A percentile compares a stretch with the other conserved stretches of the same genome.
phyloP scores from a whole-genome alignment of 176 grass and related monocot species.

The Musa troglodytarum region DNA sequence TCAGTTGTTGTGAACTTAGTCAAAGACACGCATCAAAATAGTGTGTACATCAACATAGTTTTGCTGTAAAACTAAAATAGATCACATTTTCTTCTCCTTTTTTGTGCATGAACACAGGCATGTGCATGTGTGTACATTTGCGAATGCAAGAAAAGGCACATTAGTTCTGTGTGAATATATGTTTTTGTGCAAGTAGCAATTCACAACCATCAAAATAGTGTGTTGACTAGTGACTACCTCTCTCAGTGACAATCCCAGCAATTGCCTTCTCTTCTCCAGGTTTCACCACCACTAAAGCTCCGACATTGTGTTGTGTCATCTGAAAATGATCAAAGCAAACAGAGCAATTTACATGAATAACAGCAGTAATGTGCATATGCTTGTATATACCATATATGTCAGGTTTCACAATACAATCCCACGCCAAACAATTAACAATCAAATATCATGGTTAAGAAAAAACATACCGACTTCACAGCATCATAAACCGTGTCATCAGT shows the following conservation, averaged over 20 bases:
- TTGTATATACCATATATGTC: too few relatives aligned
- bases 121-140: not conserved
- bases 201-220: not conserved
- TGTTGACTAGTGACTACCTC: conserved; percentile 41
- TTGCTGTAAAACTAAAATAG: too few relatives aligned
- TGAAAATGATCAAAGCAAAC: conserved; percentile 6
- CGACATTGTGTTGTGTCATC: conserved; percentile 99
- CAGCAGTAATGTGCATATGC: too few relatives aligned
- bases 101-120: not conserved
- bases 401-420: too few relatives aligned
- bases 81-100: too few relatives aligned
- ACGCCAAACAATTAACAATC: not conserved
- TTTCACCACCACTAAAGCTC: conserved; percentile 92
- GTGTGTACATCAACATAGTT: too few relatives aligned
- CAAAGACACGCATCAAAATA: too few relatives aligned
- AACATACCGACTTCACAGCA: conserved; percentile 84
- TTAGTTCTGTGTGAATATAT: not conserved
- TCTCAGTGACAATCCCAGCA: conserved; percentile 96
- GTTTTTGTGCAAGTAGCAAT: not conserved
- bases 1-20: too few relatives aligned
- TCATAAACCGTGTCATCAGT: conserved; percentile 87
- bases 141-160: not conserved
- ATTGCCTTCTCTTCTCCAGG: conserved; percentile 59
- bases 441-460: not conserved
- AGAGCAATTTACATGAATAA: too few relatives aligned